phyloP scores from a whole-genome alignment of 2,329 filamentous ascomycete species.

The Apiospora sp. region DNA sequence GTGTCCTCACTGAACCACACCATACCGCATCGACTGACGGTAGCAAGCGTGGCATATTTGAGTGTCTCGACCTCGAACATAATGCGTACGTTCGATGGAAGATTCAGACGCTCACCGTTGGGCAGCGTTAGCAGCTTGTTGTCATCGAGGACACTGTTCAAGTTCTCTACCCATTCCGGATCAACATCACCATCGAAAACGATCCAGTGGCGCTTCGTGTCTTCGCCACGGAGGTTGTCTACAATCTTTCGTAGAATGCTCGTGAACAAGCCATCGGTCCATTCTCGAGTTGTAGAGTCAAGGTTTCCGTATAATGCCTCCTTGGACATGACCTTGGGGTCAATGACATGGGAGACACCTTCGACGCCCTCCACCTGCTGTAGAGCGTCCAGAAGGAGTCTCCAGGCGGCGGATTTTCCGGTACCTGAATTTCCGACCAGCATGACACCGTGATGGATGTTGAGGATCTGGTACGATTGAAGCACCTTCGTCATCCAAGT shows the following conservation, averaged over 20 bases:
- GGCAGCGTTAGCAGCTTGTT: constrained; percentile 97
- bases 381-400: constrained; percentile 86
- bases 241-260: constrained; percentile 98
- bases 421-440: constrained; percentile 99
- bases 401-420: constrained; percentile 96
- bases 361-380: constrained; percentile 92
- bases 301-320: constrained; percentile 95
- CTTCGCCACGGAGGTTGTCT: constrained; percentile 96
- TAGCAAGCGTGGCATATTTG: constrained; percentile 96
- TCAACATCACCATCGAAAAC: constrained; percentile 99
- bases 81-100: constrained; percentile 94
- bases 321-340: constrained; percentile 99
- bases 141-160: constrained; percentile 99
- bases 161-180: constrained; percentile 98
- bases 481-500: constrained; percentile 98
- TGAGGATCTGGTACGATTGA: constrained; percentile 97
- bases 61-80: constrained; percentile 99
- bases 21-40: constrained; percentile 99
- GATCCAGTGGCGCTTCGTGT: constrained; percentile 98
- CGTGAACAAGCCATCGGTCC: constrained; percentile 98
- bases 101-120: constrained; percentile 95
- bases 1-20: constrained; percentile 99
- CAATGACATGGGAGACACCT: constrained; percentile 95
- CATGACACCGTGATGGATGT: constrained; percentile 99
- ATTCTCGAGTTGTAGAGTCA: constrained; percentile 96